phyloP scores from a whole-genome alignment of 345 rosid species.

The Iberis pinnata region DNA sequence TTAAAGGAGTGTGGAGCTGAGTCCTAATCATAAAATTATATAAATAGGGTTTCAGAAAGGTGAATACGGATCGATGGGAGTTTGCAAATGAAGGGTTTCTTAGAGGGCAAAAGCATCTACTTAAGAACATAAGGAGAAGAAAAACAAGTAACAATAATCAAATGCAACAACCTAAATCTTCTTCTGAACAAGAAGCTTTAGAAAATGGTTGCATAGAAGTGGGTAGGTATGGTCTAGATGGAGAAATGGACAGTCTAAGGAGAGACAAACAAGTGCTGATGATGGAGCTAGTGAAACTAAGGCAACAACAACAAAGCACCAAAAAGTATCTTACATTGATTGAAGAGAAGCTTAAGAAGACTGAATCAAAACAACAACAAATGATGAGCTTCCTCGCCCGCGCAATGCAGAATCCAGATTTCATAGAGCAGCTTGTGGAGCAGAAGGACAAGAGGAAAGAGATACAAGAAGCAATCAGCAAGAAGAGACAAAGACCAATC shows the following conservation, averaged over 20 bases:
- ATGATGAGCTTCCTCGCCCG: slow-evolving; percentile 73
- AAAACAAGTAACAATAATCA: slow-evolving; percentile 31
- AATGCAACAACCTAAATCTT: slow-evolving; percentile 16
- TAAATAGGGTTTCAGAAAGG: slow-evolving; percentile 83
- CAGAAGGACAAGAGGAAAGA: slow-evolving; percentile 47
- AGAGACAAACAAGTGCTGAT: slow-evolving; percentile 59
- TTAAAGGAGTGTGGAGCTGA: slow-evolving; percentile 17
- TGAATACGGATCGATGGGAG: slow-evolving; percentile 95
- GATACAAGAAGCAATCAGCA: slow-evolving; percentile 47
- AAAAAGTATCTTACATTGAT: slow-evolving; percentile 41
- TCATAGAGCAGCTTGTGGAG: slow-evolving; percentile 46
- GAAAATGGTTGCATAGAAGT: slow-evolving; percentile 57
- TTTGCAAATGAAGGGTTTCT: slow-evolving; percentile 70
- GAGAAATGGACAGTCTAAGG: slow-evolving; percentile 47
- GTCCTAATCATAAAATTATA: slow-evolving; percentile 23
- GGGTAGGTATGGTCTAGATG: slow-evolving; percentile 54
- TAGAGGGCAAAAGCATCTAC: slow-evolving; percentile 62
- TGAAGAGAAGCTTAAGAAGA: slow-evolving; percentile 49
- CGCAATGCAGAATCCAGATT: slow-evolving; percentile 58
- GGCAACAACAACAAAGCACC: slow-evolving; percentile 56
- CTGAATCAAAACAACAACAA: slow-evolving; percentile 57
- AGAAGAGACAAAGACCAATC: slow-evolving; percentile 48
- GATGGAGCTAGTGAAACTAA: slow-evolving; percentile 54
- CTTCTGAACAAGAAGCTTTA: slow-evolving; percentile 40
- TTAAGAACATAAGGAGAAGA: slow-evolving; percentile 55